Conservation (phyloP, 1,284 basidiomycete species). For the Grifola frondosa region DNA sequence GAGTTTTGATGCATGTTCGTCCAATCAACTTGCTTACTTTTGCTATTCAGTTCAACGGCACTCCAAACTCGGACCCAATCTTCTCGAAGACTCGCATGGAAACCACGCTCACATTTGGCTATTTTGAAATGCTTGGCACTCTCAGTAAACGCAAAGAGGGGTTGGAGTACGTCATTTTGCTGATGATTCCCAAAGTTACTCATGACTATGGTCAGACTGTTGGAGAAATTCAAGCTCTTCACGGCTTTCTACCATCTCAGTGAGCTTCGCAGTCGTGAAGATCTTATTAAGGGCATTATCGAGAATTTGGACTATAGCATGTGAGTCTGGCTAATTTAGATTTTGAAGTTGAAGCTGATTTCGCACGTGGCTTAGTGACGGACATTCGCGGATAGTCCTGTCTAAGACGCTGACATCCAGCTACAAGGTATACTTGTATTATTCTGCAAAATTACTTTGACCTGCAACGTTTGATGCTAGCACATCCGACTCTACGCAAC, state of each 20-base stretch:
- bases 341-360: slow-evolving; percentile 6
- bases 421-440: slow-evolving; percentile 59
- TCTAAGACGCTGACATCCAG: slow-evolving; percentile 93
- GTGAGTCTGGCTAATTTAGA: slow-evolving; percentile 45
- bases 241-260: slow-evolving; percentile 94
- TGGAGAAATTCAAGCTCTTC: slow-evolving; percentile 92
- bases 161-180: slow-evolving; percentile 68
- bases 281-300: slow-evolving; percentile 88
- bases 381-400: slow-evolving; percentile 87
- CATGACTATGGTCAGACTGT: slow-evolving; percentile 49
- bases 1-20: slow-evolving; percentile 25
- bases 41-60: slow-evolving; percentile 57
- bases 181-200: not conserved
- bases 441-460: not conserved
- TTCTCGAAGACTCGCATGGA: slow-evolving; percentile 85
- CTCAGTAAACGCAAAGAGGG: slow-evolving; percentile 88
- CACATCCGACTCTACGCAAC: slow-evolving; percentile 90
- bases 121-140: slow-evolving; percentile 94
- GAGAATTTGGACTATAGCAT: slow-evolving; percentile 90
- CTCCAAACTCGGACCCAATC: slow-evolving; percentile 72
- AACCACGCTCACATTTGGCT: slow-evolving; percentile 86
- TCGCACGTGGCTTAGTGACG: slow-evolving; percentile 60
- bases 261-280: slow-evolving; percentile 88
- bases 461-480: slow-evolving; percentile 37
- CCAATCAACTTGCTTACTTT: no score